These are phyloP conservation scores for Rasamsonia emersonii DNA, from an alignment of 2,329 filamentous ascomycete genomes.

Conservation along the genomic window DNA sequence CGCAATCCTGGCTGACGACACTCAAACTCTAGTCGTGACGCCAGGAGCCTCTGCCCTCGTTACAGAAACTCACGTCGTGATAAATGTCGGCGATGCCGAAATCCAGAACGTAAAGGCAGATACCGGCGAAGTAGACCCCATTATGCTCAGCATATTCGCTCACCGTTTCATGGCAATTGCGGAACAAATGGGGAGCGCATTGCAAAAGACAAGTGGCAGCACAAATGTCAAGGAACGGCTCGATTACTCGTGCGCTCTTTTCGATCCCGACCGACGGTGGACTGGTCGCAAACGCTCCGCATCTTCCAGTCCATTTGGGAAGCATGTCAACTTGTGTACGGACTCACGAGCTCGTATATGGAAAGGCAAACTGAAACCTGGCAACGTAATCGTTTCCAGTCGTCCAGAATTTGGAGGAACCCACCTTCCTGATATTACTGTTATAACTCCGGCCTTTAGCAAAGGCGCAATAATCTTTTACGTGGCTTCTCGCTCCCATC, in stretches of 20 bases:
- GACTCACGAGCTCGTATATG: constrained; percentile 68
- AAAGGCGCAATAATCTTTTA: constrained; percentile 65
- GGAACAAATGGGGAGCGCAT: constrained; percentile 71
- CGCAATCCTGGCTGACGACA: constrained; percentile 67
- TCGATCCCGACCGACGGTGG: constrained; percentile 61
- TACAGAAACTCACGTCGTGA: constrained; percentile 74
- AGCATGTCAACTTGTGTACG: constrained; percentile 73
- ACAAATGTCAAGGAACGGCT: constrained; percentile 72
- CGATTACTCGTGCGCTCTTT: constrained; percentile 70
- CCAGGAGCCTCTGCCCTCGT: constrained; percentile 64
- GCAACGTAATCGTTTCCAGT: constrained; percentile 71
- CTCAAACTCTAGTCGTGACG: constrained; percentile 74
- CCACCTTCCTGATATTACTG: constrained; percentile 69
- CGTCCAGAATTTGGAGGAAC: constrained; percentile 74
- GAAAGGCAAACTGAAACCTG: constrained; percentile 65
- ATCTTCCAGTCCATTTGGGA: constrained; percentile 69
- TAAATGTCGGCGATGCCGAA: constrained; percentile 58
- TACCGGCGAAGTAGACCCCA: constrained; percentile 58
- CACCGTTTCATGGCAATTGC: constrained; percentile 81
- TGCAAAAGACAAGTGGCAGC: constrained; percentile 72
- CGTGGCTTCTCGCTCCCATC: constrained; percentile 64
- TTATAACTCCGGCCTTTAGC: constrained; percentile 64
- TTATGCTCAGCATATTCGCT: constrained; percentile 69
- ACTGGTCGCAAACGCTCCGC: constrained; percentile 66
- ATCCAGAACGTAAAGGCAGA: constrained; percentile 39